Base-by-base conservation (phyloP, 1,139 yeast genomes). In the Kazachstania sp. region DNA sequence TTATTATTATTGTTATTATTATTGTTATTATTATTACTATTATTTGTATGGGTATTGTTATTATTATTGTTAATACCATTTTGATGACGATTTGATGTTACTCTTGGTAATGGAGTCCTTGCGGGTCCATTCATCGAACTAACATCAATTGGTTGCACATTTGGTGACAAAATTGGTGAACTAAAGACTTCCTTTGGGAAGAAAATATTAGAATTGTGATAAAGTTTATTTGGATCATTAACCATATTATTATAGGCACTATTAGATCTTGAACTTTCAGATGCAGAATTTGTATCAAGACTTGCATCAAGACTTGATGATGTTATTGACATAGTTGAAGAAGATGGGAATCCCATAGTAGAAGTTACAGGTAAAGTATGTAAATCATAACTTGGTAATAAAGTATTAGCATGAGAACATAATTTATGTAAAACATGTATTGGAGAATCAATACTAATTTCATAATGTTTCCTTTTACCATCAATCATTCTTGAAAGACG, bases 371-470 rank as follows among this genome's bases (percentile, higher is more conserved):
- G 38, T n/a, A 43, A 16, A 9, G 55, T 40, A 44, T 59, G 61
- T 7, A 56, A 51, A 45, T 62, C 64, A 50, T 65, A 65, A 39
- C 66, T 60, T 39, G 68, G 68, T 45, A 84, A 66, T 39, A 83
- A 64, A 0, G 92, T 83, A 56, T 83, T 83, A 8, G 85, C 85
- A 65, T 83, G 94, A 1, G 86, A 83, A 45, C 88, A 84, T 42
- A 72, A 58, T 15, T 87, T 82, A 47, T 64, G 56, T 37, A 65
- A 43, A 4, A 92, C 73, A 59, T 86, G 95, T 51, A 92, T 81
- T 3, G 98, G 98, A 3, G 97, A 86, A 63, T 92, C 98, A 51
- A 92, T 90, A 51, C 63, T 90, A 45, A 92, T 86, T 67, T 92
- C 98, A 62, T 85, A 92, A 64, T 88, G 97, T 62, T 90, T 90